Base-by-base conservation (phyloP, 495 filamentous ascomycete species). In the Penicillium atrosanguineum region DNA sequence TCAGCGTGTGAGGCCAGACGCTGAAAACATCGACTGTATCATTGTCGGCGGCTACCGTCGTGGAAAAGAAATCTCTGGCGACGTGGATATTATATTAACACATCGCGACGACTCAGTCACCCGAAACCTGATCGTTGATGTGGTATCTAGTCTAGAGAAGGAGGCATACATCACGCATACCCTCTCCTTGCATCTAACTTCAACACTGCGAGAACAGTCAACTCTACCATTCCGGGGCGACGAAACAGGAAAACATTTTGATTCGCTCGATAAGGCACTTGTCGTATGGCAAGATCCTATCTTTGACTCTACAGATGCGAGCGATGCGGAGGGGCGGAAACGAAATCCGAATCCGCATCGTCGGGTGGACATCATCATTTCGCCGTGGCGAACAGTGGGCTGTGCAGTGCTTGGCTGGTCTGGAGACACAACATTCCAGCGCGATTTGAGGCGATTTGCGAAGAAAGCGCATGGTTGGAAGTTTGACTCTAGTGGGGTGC, bases 361-460 rank as follows among this genome's bases (percentile, higher is more conserved):
- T 18, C 78, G 92, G 16, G 91, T 99, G 7, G 93, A 97, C 63
- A 96, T 99, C 55, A 95, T 99, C 63, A 79, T 97, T 52, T 84
- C 84, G 16, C 92, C 91, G 1, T 95, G 92, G 87, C 85, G 83
- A 28, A 94, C 89, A 4, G 82, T 87, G 3, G 94, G 95, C 0
- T 96, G 91, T 60, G 94, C 90, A 0, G 79, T 97, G 3, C 70
- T 91, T 4, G 91, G 89, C 3, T 97, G 93, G 95, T 86, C 87
- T 14, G 88, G 90, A 3, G 95, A 85, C 8, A 90, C 84, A 6
- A 96, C 91, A 0, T 99, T 96, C 62, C 82, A 96, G 73, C 75
- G 95, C 28, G 94, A 99, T 67, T 62, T 99, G 49, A 73, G 91
- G 37, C 70, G 86, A 45, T 93, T 89, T 67, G 87, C 86, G 45